Evolutionary conservation across 164 flowering plant species (phyloP).

Genomic region (Cinnamomum micranthum): DNA sequence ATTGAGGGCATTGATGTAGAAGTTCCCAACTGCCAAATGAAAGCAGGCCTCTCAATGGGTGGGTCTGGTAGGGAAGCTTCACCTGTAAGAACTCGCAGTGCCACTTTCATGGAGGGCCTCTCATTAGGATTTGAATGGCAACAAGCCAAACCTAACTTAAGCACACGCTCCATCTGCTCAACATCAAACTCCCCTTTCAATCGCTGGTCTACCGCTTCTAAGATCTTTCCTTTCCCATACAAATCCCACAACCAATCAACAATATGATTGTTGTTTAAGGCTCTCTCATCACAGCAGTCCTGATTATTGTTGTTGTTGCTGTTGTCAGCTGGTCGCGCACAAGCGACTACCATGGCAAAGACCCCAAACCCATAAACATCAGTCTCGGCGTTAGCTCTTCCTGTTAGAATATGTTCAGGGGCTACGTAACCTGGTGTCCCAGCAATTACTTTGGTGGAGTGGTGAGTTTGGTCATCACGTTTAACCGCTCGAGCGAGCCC

Average conservation of each 20-base stretch:
- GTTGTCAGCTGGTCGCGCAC: constrained; percentile 26
- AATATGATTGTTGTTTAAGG: constrained; percentile 8
- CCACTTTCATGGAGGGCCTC: constrained; percentile 37
- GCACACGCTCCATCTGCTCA: neutral
- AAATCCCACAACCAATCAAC: constrained; percentile 24
- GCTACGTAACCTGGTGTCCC: constrained; percentile 36
- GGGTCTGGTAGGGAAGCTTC: constrained; percentile 37
- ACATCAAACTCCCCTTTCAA: constrained; percentile 20
- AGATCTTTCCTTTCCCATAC: constrained; percentile 9
- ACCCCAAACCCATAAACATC: constrained; percentile 15
- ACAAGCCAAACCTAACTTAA: constrained; percentile 9
- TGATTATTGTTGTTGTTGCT: neutral
- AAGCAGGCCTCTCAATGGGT: constrained; percentile 39
- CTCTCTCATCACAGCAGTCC: constrained; percentile 11
- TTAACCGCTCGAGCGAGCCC: constrained; percentile 26
- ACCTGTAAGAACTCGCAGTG: constrained; percentile 36
- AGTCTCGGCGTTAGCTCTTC: constrained; percentile 4
- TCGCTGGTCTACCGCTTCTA: constrained; percentile 7
- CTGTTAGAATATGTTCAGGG: constrained; percentile 8
- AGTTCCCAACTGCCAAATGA: constrained; percentile 33
- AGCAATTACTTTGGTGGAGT: constrained; percentile 25
- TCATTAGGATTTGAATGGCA: constrained; percentile 29
- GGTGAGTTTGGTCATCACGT: constrained; percentile 21
- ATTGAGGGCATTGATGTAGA: too few relatives aligned
- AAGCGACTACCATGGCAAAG: constrained; percentile 27